Evolutionary conservation across 345 rosid species (phyloP).

Genomic region (Euphorbia pulcherrima): DNA sequence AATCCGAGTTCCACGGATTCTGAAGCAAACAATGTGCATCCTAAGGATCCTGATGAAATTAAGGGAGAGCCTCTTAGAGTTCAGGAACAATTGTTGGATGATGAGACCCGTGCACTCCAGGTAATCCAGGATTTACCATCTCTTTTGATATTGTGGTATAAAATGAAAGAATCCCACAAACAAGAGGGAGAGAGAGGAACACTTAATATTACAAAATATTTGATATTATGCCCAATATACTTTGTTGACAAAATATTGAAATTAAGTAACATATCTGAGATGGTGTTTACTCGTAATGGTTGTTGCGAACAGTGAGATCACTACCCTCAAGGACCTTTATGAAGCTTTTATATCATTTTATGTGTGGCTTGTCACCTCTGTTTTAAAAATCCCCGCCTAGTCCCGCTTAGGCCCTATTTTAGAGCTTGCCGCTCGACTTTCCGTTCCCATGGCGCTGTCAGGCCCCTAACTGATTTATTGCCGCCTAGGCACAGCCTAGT

Average conservation of each 20-base stretch:
- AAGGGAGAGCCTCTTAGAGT: constrained; percentile 52
- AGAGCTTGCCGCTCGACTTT: too few relatives aligned
- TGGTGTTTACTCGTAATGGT: neutral
- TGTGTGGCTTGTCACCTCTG: too few relatives aligned
- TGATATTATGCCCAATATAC: neutral
- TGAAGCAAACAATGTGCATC: constrained; percentile 32
- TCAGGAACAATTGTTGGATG: constrained; percentile 72
- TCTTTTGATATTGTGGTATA: neutral
- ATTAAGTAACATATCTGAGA: neutral
- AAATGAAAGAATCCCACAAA: neutral
- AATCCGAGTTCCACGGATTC: constrained; percentile 42
- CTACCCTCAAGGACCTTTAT: neutral
- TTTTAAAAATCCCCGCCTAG: too few relatives aligned
- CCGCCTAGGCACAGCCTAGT: too few relatives aligned
- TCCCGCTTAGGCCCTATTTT: too few relatives aligned
- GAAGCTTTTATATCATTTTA: neutral
- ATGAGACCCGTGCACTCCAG: constrained; percentile 93
- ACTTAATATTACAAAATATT: too few relatives aligned
- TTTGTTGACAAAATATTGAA: neutral
- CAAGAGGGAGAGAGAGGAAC: too few relatives aligned
- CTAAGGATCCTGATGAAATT: constrained; percentile 42
- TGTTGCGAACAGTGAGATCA: neutral
- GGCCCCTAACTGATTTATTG: too few relatives aligned
- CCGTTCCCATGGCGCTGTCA: too few relatives aligned
- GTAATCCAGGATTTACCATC: constrained; percentile 29